Evolutionary conservation across 495 filamentous ascomycete species (phyloP).

Genomic region (Corynascus novoguineensis): DNA sequence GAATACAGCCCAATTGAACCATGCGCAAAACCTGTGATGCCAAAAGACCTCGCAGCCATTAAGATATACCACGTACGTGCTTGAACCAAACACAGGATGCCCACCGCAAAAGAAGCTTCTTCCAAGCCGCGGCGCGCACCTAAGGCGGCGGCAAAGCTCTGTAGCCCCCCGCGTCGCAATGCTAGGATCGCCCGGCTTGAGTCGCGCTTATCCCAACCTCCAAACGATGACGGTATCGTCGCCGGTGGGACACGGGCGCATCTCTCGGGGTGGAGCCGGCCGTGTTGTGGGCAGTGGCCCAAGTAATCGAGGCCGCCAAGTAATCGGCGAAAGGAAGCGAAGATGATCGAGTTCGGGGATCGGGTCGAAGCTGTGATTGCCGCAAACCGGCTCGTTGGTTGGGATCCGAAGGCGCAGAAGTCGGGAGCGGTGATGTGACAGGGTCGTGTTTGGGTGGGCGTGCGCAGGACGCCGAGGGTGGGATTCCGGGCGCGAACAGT

Average conservation of each 20-base stretch:
- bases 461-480: slow-evolving; percentile 29
- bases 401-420: slow-evolving; percentile 1
- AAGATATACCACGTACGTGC: slow-evolving; percentile 4
- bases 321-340: background rate
- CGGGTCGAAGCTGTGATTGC: slow-evolving; percentile 5
- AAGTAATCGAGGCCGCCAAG: slow-evolving; percentile 12
- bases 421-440: slow-evolving; percentile 8
- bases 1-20: background rate
- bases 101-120: background rate
- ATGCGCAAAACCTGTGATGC: background rate
- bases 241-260: slow-evolving; percentile 27
- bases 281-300: slow-evolving; percentile 12
- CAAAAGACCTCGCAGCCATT: too few relatives aligned
- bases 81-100: slow-evolving; percentile 2
- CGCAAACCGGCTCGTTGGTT: slow-evolving; percentile 1
- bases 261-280: slow-evolving; percentile 24
- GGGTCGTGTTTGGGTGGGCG: slow-evolving; percentile 11
- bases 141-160: background rate
- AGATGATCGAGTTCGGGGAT: background rate
- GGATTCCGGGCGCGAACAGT: slow-evolving; percentile 28
- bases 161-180: slow-evolving; percentile 11
- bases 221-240: slow-evolving; percentile 25
- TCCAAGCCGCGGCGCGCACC: background rate
- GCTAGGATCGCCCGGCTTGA: slow-evolving; percentile 10
- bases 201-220: slow-evolving; percentile 27